These are phyloP conservation scores for Protea cynaroides DNA, from an alignment of 164 flowering plant species.

Conservation along the genomic window DNA sequence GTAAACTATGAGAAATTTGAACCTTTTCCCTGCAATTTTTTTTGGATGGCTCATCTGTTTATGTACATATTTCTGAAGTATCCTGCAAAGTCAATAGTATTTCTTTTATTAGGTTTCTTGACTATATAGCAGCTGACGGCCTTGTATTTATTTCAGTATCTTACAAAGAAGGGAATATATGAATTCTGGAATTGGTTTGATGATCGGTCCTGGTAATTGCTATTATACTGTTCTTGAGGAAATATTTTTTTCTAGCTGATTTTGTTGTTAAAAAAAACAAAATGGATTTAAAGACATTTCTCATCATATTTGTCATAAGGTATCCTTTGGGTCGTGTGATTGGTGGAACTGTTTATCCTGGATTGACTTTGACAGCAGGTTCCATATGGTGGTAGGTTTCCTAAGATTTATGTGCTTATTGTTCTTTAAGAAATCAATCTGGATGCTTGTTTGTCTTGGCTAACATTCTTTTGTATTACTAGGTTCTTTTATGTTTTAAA, in stretches of 20 bases:
- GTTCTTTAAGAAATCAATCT: too few relatives aligned
- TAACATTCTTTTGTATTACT: not conserved
- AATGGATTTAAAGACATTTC: not conserved
- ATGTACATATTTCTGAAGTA: not conserved
- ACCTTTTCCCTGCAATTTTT: not conserved
- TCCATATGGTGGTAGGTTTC: conserved; percentile 77
- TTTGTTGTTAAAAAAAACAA: not conserved
- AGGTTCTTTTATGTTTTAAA: not conserved
- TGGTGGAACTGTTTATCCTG: conserved; percentile 99
- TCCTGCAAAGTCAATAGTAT: not conserved
- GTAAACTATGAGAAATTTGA: too few relatives aligned
- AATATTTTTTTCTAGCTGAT: not conserved
- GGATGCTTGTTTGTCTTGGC: not conserved
- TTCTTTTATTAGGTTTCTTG: not conserved
- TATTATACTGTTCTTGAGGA: conserved; percentile 4
- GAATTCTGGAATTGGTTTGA: conserved; percentile 99
- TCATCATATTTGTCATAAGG: conserved; percentile 35
- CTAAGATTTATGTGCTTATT: not conserved
- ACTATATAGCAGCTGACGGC: not conserved
- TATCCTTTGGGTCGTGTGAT: conserved; percentile 99
- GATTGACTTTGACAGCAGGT: conserved; percentile 96
- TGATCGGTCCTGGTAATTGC: conserved; percentile 90
- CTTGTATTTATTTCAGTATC: conserved; percentile 59
- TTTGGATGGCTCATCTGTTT: not conserved
- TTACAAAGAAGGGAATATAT: conserved; percentile 87